phyloP scores from a whole-genome alignment of 257 asterid genomes.

The Gentiana macrophylla region DNA sequence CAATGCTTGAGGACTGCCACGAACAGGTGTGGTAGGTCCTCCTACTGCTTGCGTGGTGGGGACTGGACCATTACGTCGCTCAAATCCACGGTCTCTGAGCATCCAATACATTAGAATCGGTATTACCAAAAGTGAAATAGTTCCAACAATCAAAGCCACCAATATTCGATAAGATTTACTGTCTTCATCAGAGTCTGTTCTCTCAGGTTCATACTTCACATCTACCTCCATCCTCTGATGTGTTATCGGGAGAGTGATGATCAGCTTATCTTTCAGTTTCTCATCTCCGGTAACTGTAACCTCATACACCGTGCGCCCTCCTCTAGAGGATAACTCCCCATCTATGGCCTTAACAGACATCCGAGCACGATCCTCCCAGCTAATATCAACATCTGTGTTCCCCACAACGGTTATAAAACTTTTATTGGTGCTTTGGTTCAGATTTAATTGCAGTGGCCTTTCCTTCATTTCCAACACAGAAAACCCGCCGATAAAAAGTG shows the following conservation, averaged over 20 bases:
- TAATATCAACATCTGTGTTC: conserved; percentile 49
- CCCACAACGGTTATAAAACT: conserved; percentile 53
- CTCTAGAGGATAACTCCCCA: conserved; percentile 20
- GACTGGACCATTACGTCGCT: conserved; percentile 8
- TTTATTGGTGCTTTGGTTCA: conserved; percentile 34
- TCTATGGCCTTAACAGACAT: conserved; percentile 31
- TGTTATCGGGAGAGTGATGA: conserved; percentile 61
- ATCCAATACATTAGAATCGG: conserved; percentile 19
- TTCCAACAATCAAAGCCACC: conserved; percentile 15
- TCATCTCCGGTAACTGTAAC: conserved; percentile 29
- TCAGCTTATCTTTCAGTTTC: conserved; percentile 41
- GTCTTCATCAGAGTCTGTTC: conserved; percentile 7
- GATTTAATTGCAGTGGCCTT: conserved; percentile 33
- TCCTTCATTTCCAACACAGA: conserved; percentile 41
- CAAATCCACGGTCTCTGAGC: conserved; percentile 30
- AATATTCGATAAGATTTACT: conserved; percentile 13
- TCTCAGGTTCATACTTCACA: conserved; percentile 44
- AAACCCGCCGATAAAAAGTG: conserved; percentile 73
- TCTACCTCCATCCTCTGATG: conserved; percentile 58
- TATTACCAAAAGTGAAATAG: conserved; percentile 22
- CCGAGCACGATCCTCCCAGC: conserved; percentile 43
- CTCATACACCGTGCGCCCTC: conserved; percentile 36
- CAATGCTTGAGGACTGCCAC: conserved; percentile 27
- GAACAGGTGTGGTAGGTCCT: conserved; percentile 55
- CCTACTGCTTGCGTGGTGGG: conserved; percentile 25